A percentile compares a stretch with the other conserved stretches of the same genome.
Conservation (phyloP, 352 stramenopile genomes). For the Peronospora farinosa region DNA sequence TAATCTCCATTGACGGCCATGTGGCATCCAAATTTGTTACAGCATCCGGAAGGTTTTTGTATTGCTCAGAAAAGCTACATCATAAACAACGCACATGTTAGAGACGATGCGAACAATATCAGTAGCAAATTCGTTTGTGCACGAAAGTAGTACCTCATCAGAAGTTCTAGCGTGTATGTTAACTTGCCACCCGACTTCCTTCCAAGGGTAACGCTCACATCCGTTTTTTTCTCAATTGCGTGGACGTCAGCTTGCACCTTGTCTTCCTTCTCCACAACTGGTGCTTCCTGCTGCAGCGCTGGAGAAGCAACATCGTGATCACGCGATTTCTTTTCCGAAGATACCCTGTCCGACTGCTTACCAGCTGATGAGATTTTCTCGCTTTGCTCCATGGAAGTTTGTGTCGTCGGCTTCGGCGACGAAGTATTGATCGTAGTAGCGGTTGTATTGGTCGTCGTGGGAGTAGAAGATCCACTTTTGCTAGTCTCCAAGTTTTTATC, state of each 20-base stretch:
- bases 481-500: slow-evolving; percentile 20
- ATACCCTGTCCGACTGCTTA: slow-evolving; percentile 18
- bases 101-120: slow-evolving; percentile 1
- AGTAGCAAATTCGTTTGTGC: neutral
- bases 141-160: slow-evolving; percentile 36
- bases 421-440: slow-evolving; percentile 16
- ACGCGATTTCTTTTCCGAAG: slow-evolving; percentile 18
- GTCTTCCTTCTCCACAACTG: slow-evolving; percentile 10
- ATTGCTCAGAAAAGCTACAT: slow-evolving; percentile 49
- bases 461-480: slow-evolving; percentile 14
- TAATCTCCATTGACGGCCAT: slow-evolving; percentile 68
- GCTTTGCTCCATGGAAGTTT: slow-evolving; percentile 10
- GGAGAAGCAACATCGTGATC: slow-evolving; percentile 8
- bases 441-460: slow-evolving; percentile 14
- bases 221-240: slow-evolving; percentile 26
- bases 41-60: slow-evolving; percentile 43
- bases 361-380: slow-evolving; percentile 4
- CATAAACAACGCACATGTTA: slow-evolving; percentile 6
- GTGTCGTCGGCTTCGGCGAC: slow-evolving; percentile 14
- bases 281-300: slow-evolving; percentile 20
- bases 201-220: slow-evolving; percentile 30
- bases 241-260: slow-evolving; percentile 11
- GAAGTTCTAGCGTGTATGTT: slow-evolving; percentile 49
- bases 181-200: slow-evolving; percentile 39
- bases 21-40: slow-evolving; percentile 34